phyloP scores from a whole-genome alignment of 2,329 filamentous ascomycete species.

The Phyllosticta citribraziliensis region DNA sequence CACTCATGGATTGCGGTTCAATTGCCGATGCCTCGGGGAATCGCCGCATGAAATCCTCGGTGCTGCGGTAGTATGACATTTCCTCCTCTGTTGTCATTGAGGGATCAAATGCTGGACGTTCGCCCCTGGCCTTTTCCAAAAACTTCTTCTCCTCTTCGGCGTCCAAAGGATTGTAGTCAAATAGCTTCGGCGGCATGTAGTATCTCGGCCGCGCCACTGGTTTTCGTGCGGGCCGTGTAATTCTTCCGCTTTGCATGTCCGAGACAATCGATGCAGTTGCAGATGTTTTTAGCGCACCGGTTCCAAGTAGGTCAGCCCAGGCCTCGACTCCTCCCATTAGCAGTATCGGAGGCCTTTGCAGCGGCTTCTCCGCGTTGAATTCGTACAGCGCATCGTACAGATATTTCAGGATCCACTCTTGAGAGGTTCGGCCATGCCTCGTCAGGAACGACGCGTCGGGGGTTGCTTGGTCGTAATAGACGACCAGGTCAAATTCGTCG shows the following conservation, averaged over 20 bases:
- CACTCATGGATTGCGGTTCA: slow-evolving; percentile 46
- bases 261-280: slow-evolving; percentile 43
- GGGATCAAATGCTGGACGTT: slow-evolving; percentile 39
- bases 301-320: slow-evolving; percentile 76
- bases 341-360: slow-evolving; percentile 65
- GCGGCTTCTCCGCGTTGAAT: slow-evolving; percentile 69
- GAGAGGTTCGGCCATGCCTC: slow-evolving; percentile 32
- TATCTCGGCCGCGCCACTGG: slow-evolving; percentile 43
- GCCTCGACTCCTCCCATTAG: slow-evolving; percentile 74
- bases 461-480: slow-evolving; percentile 75
- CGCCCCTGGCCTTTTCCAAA: slow-evolving; percentile 64
- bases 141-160: slow-evolving; percentile 72
- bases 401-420: slow-evolving; percentile 50
- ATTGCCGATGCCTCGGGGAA: slow-evolving; percentile 62
- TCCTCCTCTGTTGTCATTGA: slow-evolving; percentile 15
- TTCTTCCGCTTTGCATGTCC: slow-evolving; percentile 31
- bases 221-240: slow-evolving; percentile 41
- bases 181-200: slow-evolving; percentile 46
- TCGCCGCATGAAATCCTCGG: slow-evolving; percentile 74
- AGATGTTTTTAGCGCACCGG: slow-evolving; percentile 50
- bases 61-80: slow-evolving; percentile 49
- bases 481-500: slow-evolving; percentile 72
- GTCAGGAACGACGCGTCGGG: slow-evolving; percentile 49
- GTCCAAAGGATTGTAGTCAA: slow-evolving; percentile 61
- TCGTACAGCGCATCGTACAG: slow-evolving; percentile 72